Base-by-base conservation (phyloP, 2,329 filamentous ascomycete species). In the Ceratocystis eucalypticola region DNA sequence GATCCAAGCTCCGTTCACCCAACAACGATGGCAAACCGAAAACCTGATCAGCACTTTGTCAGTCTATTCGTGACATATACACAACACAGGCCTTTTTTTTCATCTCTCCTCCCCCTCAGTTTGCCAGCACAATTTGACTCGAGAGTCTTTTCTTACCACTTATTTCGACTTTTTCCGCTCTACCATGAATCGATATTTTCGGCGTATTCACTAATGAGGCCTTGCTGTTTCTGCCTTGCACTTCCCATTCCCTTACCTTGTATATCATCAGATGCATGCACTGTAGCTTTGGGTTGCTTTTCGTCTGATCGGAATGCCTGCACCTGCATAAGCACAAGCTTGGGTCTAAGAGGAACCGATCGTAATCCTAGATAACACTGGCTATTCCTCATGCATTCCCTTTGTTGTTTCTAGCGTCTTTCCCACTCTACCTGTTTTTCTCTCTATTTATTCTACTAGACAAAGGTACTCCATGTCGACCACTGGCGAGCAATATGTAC, bases 1-100 rank as follows among this genome's bases (percentile, higher is more conserved):
- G 55, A 59, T 15, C 55, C 55, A 59, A 59, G 55, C 55, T 59
- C 55, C 55, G 55, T 59, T 59, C 28, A 59, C 55, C 55, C 55
- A 59, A 59, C 55, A 30, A 59, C 55, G 28, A 59, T n/a, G 55
- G 55, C 15, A 37, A 17, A 8, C 55, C 55, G 25, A 37, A 59
- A 33, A n/a, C 55, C n/a, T 28, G 25, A 59, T 59, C 55, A 33
- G 33, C 28, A 59, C 28, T n/a, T n/a, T 8, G 30, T 5, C 55
- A 20, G 30, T 20, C 28, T n/a, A 33, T 33, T 33, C 6, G 30
- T 33, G 30, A 33, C 30, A 33, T 33, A 33, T 33, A 20, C 25
- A 8, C 55, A 59, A 59, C 55, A 59, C 25, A 59, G 15, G 55
- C 30, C 12, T 37, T 59, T 33, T 17, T n/a, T 15, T 30, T 15